Evolutionary conservation across 441 rosid genomes (phyloP).

Genomic region (Rhodomyrtus psidioides): DNA sequence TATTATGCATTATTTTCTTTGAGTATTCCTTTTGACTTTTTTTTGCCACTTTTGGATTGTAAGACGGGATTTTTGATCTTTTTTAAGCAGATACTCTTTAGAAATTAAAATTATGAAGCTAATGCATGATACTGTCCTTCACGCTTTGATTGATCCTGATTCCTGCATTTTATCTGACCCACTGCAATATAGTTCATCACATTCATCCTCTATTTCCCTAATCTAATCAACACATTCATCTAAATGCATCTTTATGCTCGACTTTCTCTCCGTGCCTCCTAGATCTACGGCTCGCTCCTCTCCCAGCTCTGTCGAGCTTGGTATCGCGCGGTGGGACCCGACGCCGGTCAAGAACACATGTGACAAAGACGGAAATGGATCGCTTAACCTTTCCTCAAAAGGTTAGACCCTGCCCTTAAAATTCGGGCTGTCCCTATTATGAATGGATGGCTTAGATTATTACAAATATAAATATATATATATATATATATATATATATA

Average conservation of each 20-base stretch:
- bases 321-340: too few species aligned
- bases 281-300: background rate
- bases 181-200: background rate
- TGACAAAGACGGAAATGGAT: too few species aligned
- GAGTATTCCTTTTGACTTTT: constrained; percentile 1
- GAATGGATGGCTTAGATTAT: too few species aligned
- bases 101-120: too few species aligned
- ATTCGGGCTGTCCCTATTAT: too few species aligned
- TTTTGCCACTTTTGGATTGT: constrained; percentile 14
- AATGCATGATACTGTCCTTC: background rate
- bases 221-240: background rate
- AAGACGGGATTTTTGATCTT: constrained; percentile 57
- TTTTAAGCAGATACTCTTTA: constrained; percentile 71
- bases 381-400: too few species aligned
- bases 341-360: background rate
- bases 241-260: background rate
- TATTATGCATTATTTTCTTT: background rate
- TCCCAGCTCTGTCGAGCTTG: background rate
- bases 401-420: too few species aligned
- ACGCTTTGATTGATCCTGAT: background rate
- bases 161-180: background rate
- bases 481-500: too few species aligned
- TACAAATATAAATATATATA: too few species aligned
- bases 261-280: background rate
- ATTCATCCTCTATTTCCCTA: background rate